phyloP scores from a whole-genome alignment of 495 filamentous ascomycete genomes.

The Talaromyces nanjingensis region DNA sequence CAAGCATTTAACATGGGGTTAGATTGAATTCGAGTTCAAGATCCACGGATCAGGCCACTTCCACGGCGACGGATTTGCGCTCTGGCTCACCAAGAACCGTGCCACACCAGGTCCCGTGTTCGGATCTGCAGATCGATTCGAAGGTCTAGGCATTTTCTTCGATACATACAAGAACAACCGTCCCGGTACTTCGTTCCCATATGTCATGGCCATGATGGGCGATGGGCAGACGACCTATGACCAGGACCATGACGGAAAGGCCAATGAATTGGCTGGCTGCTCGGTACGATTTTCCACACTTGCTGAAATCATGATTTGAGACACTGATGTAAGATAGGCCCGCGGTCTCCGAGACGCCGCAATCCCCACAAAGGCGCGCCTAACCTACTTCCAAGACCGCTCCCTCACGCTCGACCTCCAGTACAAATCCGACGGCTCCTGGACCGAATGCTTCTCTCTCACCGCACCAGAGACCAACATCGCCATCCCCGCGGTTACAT shows the following conservation, averaged over 20 bases:
- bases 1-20: slow-evolving; percentile 9
- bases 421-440: slow-evolving; percentile 83
- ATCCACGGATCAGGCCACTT: slow-evolving; percentile 76
- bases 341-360: slow-evolving; percentile 75
- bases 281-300: slow-evolving; percentile 50
- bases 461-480: slow-evolving; percentile 55
- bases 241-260: slow-evolving; percentile 91
- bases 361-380: slow-evolving; percentile 72
- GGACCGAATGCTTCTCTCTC: slow-evolving; percentile 82
- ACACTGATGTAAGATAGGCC: slow-evolving; percentile 38
- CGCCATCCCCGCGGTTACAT: slow-evolving; percentile 81
- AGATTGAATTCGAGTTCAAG: slow-evolving; percentile 94
- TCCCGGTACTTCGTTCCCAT: slow-evolving; percentile 90
- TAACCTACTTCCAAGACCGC: slow-evolving; percentile 97
- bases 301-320: background rate
- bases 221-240: slow-evolving; percentile 88
- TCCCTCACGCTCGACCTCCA: slow-evolving; percentile 84
- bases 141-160: slow-evolving; percentile 93
- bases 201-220: slow-evolving; percentile 97
- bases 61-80: slow-evolving; percentile 94
- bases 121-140: slow-evolving; percentile 79
- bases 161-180: slow-evolving; percentile 99
- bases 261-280: slow-evolving; percentile 87
- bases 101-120: slow-evolving; percentile 79
- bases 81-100: slow-evolving; percentile 96